Percentiles rank a stretch among this genome's conserved stretches.
Conservation (phyloP, 371 early-diverging fungal genomes). For the Saksenaea vasiformis region DNA sequence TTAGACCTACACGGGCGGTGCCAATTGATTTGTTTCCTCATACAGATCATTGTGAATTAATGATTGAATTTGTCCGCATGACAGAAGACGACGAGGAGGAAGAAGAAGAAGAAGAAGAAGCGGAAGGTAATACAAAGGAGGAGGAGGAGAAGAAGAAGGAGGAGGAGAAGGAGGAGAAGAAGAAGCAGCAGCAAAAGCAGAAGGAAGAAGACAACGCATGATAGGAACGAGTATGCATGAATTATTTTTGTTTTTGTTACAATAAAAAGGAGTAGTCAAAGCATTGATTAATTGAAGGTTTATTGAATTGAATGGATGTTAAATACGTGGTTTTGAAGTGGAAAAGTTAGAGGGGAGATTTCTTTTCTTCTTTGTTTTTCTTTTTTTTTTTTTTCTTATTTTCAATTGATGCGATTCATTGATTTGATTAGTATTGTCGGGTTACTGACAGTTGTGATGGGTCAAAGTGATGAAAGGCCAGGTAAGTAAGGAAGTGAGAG, state of each 20-base stretch:
- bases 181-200: not conserved
- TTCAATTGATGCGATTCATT: not conserved
- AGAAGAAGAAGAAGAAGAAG: not conserved
- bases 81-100: not conserved
- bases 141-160: not conserved
- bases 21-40: conserved; percentile 85
- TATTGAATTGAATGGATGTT: not conserved
- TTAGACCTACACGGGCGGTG: conserved; percentile 61
- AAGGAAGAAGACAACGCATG: not conserved
- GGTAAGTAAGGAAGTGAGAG: not conserved
- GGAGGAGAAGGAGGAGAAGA: not conserved
- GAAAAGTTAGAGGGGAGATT: not conserved
- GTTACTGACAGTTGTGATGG: not conserved
- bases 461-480: not conserved
- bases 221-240: not conserved
- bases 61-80: conserved; percentile 62
- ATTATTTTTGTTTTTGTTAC: not conserved
- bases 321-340: not conserved
- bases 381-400: not conserved
- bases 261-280: not conserved
- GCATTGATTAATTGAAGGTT: not conserved
- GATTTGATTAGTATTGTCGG: not conserved
- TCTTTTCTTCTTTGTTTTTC: not conserved
- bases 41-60: conserved; percentile 73
- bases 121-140: not conserved